phyloP scores from a whole-genome alignment of 1,139 yeast genomes.

The Barnettozyma hawaiiensis region DNA sequence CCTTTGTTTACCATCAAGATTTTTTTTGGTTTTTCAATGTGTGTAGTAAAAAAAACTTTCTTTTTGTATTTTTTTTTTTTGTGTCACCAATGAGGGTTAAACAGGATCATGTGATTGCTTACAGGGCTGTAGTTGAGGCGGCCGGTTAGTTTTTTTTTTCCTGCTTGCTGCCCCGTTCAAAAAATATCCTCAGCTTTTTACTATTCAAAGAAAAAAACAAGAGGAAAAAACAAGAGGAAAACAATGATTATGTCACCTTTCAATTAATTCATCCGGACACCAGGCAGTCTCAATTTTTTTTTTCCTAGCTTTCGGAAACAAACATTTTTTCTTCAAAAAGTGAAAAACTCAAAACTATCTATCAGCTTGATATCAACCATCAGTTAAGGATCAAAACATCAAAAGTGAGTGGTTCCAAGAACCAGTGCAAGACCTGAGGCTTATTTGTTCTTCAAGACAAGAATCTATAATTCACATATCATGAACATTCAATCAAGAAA shows the following conservation, averaged over 20 bases:
- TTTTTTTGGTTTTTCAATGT: too few relatives aligned
- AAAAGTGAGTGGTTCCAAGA: conserved; percentile 15
- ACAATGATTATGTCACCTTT: neutral
- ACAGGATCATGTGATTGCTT: neutral
- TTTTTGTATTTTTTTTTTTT: too few relatives aligned
- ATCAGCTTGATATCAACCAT: conserved; percentile 9
- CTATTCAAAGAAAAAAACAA: too few relatives aligned
- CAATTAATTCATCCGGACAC: conserved; percentile 12
- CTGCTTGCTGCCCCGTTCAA: conserved; percentile 6
- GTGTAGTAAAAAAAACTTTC: too few relatives aligned
- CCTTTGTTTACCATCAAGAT: too few relatives aligned
- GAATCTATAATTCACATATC: neutral
- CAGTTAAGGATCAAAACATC: conserved; percentile 17
- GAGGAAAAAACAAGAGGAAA: too few relatives aligned
- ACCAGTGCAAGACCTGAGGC: neutral
- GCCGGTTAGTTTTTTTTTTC: too few relatives aligned
- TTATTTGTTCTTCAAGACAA: neutral
- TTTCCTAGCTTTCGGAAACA: too few relatives aligned
- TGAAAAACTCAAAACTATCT: conserved; percentile 17
- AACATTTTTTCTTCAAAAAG: conserved; percentile 15
- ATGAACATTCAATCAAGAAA: neutral
- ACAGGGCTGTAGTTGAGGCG: conserved; percentile 5
- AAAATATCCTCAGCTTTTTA: too few relatives aligned
- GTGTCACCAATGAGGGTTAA: too few relatives aligned
- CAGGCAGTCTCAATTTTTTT: neutral